Evolutionary conservation across 163 green algal genomes (phyloP), one percentile per base, ranked within the genome.

Genomic region (Chloromonas sp.): DNA sequence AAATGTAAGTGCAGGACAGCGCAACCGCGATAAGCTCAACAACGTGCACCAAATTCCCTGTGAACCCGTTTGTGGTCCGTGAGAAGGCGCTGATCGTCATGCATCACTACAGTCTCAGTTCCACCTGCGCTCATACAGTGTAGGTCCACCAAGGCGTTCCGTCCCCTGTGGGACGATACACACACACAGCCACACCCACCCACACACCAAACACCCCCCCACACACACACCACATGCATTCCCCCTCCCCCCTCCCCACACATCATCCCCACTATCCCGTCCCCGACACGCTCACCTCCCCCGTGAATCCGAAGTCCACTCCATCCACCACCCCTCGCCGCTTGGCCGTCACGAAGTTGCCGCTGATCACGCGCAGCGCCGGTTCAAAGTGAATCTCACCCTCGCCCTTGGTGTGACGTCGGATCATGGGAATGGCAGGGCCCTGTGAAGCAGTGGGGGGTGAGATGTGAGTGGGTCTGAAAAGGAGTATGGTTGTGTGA

Each of bases 341-440:
- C 87, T 96, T 97, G 14, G 96, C 96, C 0, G 92, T 92, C 13
- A 98, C 91, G 83, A 95, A 99, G 91, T 99, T 99, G 84, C 97
- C 97, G 81, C 87, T 94, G 11, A 98, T 93, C 14, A 99, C 94
- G 62, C 92, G 89, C 62, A 97, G 83, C 14, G 91, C 90, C 57
- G 95, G 94, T 36, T 92, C 90, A 88, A 95, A 96, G 82, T 96
- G 93, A 66, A 95, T 93, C 78, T 96, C 89, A 8, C 77, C 59
- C 15, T 93, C 89, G 58, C 85, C 89, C 74, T 95, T 94, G 61
- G 87, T 90, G 88, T 99, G 96, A 8, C 96, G 91, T 14, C 96
- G 91, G 80, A 98, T 92, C 88, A 98, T 94, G 0, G 93, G 91
- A 59, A 99, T 94, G n/a, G 91, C 87, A 0, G 94, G 93, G 0